Evolutionary conservation across 805 yeast species (phyloP).

Genomic region (Ogataea henricii): DNA sequence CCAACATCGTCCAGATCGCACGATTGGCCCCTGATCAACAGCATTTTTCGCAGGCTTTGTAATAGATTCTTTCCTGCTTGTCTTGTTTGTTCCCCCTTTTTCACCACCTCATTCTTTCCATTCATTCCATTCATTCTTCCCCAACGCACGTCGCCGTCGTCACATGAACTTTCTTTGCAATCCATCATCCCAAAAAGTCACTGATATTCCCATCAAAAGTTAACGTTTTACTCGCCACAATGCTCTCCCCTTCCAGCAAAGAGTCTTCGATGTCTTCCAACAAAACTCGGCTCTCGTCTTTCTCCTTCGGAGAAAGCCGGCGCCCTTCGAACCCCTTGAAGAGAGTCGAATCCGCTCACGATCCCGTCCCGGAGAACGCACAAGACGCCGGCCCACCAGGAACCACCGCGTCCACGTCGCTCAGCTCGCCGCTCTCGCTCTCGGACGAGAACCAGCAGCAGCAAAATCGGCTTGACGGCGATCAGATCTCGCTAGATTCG

Average conservation of each 20-base stretch:
- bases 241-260: slow-evolving; percentile 30
- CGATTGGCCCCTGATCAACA: background rate
- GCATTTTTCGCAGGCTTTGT: too few relatives aligned
- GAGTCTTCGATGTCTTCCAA: slow-evolving; percentile 12
- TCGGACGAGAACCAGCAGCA: slow-evolving; percentile 20
- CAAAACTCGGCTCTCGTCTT: slow-evolving; percentile 18
- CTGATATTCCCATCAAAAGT: background rate
- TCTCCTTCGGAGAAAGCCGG: slow-evolving; percentile 14
- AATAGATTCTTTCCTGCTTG: too few relatives aligned
- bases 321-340: slow-evolving; percentile 4
- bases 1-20: background rate
- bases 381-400: background rate
- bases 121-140: background rate
- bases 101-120: background rate
- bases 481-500: slow-evolving; percentile 24
- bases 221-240: slow-evolving; percentile 3
- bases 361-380: slow-evolving; percentile 18
- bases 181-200: background rate
- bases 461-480: slow-evolving; percentile 18
- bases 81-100: background rate
- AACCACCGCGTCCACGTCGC: background rate
- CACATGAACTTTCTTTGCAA: background rate
- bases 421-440: slow-evolving; percentile 25
- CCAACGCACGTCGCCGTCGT: background rate
- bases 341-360: slow-evolving; percentile 20